These are phyloP conservation scores for Hyphopichia pseudoburtonii DNA, from an alignment of 1,139 yeast genomes.

Conservation along the genomic window DNA sequence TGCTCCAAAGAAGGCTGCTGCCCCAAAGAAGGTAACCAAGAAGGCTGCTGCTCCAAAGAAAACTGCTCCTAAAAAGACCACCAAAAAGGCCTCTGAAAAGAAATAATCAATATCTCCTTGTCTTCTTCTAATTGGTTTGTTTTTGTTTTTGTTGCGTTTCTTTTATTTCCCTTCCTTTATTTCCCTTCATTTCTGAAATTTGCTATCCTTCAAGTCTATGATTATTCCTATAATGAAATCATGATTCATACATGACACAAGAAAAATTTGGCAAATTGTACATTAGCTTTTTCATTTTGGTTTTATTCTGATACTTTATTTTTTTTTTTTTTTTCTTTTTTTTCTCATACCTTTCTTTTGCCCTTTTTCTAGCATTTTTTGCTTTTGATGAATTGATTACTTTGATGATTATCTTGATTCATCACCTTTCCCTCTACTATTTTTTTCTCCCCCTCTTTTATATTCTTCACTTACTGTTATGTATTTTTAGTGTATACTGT, in stretches of 20 bases:
- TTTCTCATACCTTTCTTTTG: background rate
- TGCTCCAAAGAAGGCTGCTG: constrained; percentile 15
- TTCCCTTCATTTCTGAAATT: background rate
- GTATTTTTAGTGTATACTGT: constrained; percentile 6
- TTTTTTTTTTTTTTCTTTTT: background rate
- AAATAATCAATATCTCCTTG: constrained; percentile 5
- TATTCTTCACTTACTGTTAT: background rate
- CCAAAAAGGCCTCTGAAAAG: constrained; percentile 16
- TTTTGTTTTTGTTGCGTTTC: background rate
- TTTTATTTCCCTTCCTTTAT: background rate
- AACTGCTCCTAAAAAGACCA: constrained; percentile 12
- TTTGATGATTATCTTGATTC: background rate
- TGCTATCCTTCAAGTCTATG: too few species aligned
- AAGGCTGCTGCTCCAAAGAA: constrained; percentile 22
- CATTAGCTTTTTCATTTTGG: background rate
- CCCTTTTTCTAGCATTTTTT: background rate
- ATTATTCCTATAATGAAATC: too few species aligned
- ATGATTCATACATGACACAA: too few species aligned
- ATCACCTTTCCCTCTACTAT: background rate
- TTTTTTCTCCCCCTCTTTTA: background rate
- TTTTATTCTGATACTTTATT: background rate
- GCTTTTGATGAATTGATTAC: too few species aligned
- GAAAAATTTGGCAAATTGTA: too few species aligned
- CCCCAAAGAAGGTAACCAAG: constrained; percentile 20
- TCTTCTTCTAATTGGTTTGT: background rate